Conservation (phyloP, 2,329 filamentous ascomycete genomes). For the Phialemoniopsis sp. region DNA sequence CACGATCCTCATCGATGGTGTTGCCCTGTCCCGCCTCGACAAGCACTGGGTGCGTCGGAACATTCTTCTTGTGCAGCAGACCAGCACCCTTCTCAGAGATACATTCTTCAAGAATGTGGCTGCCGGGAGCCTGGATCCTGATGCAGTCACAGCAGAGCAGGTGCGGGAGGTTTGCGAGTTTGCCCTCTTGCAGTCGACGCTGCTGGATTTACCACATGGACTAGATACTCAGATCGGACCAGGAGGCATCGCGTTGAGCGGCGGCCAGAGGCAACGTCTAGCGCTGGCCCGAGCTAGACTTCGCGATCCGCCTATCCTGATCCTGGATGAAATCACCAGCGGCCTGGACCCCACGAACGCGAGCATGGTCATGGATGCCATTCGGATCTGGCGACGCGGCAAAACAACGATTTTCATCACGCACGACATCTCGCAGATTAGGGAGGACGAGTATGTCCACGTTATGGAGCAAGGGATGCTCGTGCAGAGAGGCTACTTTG, state of each 20-base stretch:
- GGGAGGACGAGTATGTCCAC: conserved; percentile 70
- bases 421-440: conserved; percentile 78
- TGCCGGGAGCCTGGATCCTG: conserved; percentile 55
- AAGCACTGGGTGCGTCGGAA: conserved; percentile 71
- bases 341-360: conserved; percentile 74
- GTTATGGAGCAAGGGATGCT: conserved; percentile 68
- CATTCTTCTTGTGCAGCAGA: conserved; percentile 78
- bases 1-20: conserved; percentile 64
- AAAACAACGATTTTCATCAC: conserved; percentile 94
- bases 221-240: conserved; percentile 68
- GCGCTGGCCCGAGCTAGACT: conserved; percentile 76
- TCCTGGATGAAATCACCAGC: conserved; percentile 87
- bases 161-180: conserved; percentile 58
- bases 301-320: conserved; percentile 72
- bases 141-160: conserved; percentile 11
- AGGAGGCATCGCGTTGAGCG: conserved; percentile 70
- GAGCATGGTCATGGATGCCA: conserved; percentile 64
- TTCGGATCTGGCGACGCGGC: conserved; percentile 70
- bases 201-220: conserved; percentile 64
- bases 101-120: conserved; percentile 75
- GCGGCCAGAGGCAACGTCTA: conserved; percentile 79
- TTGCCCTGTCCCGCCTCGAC: conserved; percentile 58
- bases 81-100: conserved; percentile 76
- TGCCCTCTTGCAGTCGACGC: conserved; percentile 64
- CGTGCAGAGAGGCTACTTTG: conserved; percentile 63